Evolutionary conservation across 1,284 basidiomycete genomes (phyloP), one percentile per base, ranked within the genome.

Genomic region (Apiotrichum porosum): DNA sequence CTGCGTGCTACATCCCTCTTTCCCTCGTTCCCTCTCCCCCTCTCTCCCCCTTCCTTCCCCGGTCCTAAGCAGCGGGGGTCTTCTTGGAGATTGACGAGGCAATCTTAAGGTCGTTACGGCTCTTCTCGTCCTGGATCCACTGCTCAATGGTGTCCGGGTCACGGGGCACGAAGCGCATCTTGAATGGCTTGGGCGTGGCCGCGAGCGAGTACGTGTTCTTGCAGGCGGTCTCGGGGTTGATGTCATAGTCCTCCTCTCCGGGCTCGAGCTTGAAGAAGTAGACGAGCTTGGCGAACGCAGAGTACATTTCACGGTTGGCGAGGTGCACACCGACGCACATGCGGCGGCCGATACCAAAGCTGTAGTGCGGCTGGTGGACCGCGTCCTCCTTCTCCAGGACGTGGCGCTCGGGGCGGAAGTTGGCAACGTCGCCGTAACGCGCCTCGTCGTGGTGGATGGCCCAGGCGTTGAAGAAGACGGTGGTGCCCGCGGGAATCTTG

Each of bases 381-480:
- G 32, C 37, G 19, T 50, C 48, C 28, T 40, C 37, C 49, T 51
- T 49, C 35, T 40, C 42, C 38, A 47, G 30, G 37, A 49, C 31
- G 53, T 45, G 50, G 41, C 55, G 55, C 47, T 57, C 55, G 37
- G 51, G 51, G 30, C 51, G 55, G 51, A 53, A 53, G 30, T 40
- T 46, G 19, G 48, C 41, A 36, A 40, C 43, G 48, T 55, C 45
- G 39, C 45, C 49, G 49, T 55, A 55, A 21, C 49, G 49, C 33
- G 36, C 24, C 33, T 38, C 31, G 37, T 64, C 46, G 41, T 64
- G 62, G 47, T 65, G 61, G 33, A 66, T 61, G 4, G 58, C 61
- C 61, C 61, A 68, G 10, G 59, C 63, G 57, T 66, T 66, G 37
- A 68, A 54, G 46, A 66, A 66, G 35, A 66, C 61, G 23, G 64